These are phyloP conservation scores for Sechiopsis laciniata DNA, from an alignment of 306 rosid genomes.

Conservation along the genomic window DNA sequence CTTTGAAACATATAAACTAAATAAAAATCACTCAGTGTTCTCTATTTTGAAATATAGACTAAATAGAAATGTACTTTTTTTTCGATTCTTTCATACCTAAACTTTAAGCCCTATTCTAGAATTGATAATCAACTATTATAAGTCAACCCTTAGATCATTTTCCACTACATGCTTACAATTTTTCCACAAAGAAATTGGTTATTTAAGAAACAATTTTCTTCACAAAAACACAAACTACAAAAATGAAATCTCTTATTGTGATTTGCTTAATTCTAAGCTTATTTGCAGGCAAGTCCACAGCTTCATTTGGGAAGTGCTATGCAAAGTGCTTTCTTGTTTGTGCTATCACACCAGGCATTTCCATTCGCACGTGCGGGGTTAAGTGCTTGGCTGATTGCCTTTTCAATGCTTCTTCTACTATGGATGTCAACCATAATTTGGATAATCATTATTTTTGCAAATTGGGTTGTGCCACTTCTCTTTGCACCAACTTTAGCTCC, in stretches of 20 bases:
- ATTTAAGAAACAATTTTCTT: neutral
- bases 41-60: too few relatives aligned
- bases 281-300: constrained; percentile 21
- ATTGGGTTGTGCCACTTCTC: constrained; percentile 39
- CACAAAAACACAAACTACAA: neutral
- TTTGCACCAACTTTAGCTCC: constrained; percentile 40
- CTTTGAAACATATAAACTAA: too few relatives aligned
- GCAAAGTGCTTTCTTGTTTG: constrained; percentile 38
- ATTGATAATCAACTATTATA: neutral
- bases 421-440: neutral
- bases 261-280: constrained; percentile 14
- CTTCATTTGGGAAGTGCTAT: constrained; percentile 31
- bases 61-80: too few relatives aligned
- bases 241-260: neutral
- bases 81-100: too few relatives aligned
- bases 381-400: constrained; percentile 37
- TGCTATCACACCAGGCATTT: constrained; percentile 26
- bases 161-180: neutral
- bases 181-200: neutral
- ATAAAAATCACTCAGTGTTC: too few relatives aligned
- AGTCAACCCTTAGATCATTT: constrained; percentile 2
- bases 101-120: neutral
- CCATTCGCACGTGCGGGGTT: constrained; percentile 26
- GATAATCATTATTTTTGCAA: constrained; percentile 29
- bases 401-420: neutral